Conservation (phyloP, 148 eudicot species). For the Rhododendron ovatum region DNA sequence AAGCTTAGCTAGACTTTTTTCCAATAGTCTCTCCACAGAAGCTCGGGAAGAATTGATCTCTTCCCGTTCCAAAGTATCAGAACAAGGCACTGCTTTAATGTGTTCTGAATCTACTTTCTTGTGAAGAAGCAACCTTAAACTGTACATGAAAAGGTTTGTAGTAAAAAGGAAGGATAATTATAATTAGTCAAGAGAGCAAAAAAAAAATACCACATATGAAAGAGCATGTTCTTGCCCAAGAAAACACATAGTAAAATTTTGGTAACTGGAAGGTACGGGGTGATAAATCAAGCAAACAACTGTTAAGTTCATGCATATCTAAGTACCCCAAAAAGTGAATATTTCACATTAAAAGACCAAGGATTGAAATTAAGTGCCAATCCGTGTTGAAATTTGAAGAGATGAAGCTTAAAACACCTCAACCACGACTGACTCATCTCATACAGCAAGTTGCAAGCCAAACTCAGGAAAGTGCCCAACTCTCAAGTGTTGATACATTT, state of each 20-base stretch:
- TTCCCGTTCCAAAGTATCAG: slow-evolving; percentile 38
- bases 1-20: slow-evolving; percentile 69
- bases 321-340: background rate
- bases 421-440: background rate
- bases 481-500: background rate
- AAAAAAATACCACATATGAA: background rate
- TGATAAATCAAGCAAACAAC: background rate
- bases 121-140: slow-evolving; percentile 92
- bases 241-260: background rate
- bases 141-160: slow-evolving; percentile 28
- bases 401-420: background rate
- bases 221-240: background rate
- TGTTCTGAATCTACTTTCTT: slow-evolving; percentile 49
- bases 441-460: slow-evolving; percentile 1
- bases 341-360: background rate
- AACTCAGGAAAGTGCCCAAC: background rate
- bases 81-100: slow-evolving; percentile 28
- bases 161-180: background rate
- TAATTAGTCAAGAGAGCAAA: background rate
- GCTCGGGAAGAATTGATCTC: slow-evolving; percentile 43
- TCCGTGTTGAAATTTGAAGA: background rate
- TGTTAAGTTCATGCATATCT: background rate
- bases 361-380: background rate
- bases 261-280: background rate
- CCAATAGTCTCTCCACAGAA: slow-evolving; percentile 66